Percentiles rank a stretch among this genome's conserved stretches.
Evolutionary conservation across 148 eudicot species (phyloP).

Genomic region (Heliamphora exappendiculata): DNA sequence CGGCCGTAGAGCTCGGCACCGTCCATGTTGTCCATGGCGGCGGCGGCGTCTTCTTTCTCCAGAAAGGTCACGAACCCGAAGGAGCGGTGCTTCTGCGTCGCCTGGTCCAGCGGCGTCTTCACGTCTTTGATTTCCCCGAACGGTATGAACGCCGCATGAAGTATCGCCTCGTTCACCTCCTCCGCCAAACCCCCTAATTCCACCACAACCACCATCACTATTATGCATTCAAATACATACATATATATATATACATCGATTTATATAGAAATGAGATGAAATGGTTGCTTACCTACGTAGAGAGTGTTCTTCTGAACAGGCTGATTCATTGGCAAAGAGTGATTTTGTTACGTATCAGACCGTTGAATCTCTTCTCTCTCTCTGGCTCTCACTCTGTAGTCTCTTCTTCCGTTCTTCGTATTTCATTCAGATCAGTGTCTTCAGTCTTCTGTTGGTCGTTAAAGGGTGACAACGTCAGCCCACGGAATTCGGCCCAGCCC

Average conservation of each 20-base stretch:
- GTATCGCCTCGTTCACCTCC: conserved; percentile 79
- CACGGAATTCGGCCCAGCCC: not conserved
- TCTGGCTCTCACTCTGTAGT: not conserved
- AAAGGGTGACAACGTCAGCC: not conserved
- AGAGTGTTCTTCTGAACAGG: conserved; percentile 89
- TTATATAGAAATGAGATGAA: not conserved
- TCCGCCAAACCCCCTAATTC: conserved; percentile 65
- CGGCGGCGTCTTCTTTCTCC: conserved; percentile 83
- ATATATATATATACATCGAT: not conserved
- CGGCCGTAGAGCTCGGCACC: conserved; percentile 97
- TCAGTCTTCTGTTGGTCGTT: not conserved
- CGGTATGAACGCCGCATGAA: conserved; percentile 89
- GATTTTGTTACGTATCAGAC: too few species aligned
- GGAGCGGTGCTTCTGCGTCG: conserved; percentile 90
- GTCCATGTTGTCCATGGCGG: conserved; percentile 98
- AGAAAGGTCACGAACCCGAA: conserved; percentile 92
- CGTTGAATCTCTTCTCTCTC: not conserved
- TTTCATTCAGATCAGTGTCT: not conserved
- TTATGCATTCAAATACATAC: not conserved
- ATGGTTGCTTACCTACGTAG: conserved; percentile 48
- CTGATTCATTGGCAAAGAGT: conserved; percentile 35
- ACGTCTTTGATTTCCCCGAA: conserved; percentile 97
- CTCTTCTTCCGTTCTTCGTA: too few species aligned
- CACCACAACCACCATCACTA: not conserved
- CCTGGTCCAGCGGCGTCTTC: conserved; percentile 85